Base-by-base conservation (phyloP, 2,329 filamentous ascomycete species). In the Clonostachys byssicola region DNA sequence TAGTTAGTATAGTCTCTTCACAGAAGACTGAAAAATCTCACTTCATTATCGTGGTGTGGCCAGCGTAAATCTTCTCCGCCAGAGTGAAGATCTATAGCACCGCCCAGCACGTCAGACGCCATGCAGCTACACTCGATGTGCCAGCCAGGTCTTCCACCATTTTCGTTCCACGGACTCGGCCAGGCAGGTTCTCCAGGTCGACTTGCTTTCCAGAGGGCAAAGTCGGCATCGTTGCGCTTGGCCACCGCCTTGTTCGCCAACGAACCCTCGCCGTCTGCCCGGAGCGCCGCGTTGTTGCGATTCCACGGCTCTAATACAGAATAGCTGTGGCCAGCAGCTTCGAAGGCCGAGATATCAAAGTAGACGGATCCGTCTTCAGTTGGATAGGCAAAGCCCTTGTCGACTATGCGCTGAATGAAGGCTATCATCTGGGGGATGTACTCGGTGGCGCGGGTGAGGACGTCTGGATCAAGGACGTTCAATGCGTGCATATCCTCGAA, bases 281-380 rank as follows among this genome's bases (percentile, higher is more conserved):
- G 36, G 12, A 39, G 36, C 14, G 36, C 36, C 14, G 36, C 36
- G 36, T 39, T 18, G 36, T 39, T 39, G 14, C 17, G 14, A 18
- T 39, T 39, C 36, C 36, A 39, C 36, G 36, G 36, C 17, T 39
- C 36, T 18, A 39, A 18, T 18, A n/a, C 14, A 18, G 36, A 39
- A 18, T 39, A 39, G 36, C 36, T 39, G 36, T 39, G 36, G 14
- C 36, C 36, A 39, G 36, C 36, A n/a, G 14, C 17, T 12, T 39
- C 36, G 17, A 39, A 39, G 14, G 36, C 14, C 14, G 14, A n/a
- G 36, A 39, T 39, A 39, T 39, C 36, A 18, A 39, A 39, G 17
- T 39, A 39, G 14, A 39, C 36, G 36, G 36, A 39, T n/a, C 36
- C 36, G 12, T 39, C 36, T 6, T n/a, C 14, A 1, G 80, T 81